phyloP scores from a whole-genome alignment of 2,329 filamentous ascomycete genomes.

The Neoascochyta sp. region DNA sequence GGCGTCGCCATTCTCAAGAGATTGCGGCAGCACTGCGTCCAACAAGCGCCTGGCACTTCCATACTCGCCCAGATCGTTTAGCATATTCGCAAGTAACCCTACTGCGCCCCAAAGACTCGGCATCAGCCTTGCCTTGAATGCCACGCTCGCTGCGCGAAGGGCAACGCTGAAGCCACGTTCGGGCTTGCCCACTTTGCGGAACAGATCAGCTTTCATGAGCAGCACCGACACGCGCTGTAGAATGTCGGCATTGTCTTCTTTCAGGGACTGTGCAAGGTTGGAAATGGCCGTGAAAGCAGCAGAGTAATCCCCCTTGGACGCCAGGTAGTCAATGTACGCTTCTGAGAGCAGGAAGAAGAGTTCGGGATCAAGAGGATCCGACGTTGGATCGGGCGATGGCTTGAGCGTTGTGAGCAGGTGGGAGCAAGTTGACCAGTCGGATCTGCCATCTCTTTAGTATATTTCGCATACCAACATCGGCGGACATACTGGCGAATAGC shows the following conservation, averaged over 20 bases:
- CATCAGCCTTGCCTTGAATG: slow-evolving; percentile 66
- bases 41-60: slow-evolving; percentile 62
- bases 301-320: slow-evolving; percentile 51
- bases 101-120: slow-evolving; percentile 70
- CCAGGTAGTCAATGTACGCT: slow-evolving; percentile 57
- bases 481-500: slow-evolving; percentile 53
- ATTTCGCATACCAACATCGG: too few relatives aligned
- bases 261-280: slow-evolving; percentile 48
- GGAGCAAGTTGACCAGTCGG: slow-evolving; percentile 55
- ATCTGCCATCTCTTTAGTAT: too few relatives aligned
- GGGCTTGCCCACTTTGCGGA: slow-evolving; percentile 64
- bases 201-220: slow-evolving; percentile 67
- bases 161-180: slow-evolving; percentile 74
- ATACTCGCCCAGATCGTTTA: slow-evolving; percentile 69
- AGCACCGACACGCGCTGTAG: slow-evolving; percentile 68
- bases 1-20: slow-evolving; percentile 64
- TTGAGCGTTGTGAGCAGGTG: slow-evolving; percentile 57
- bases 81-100: slow-evolving; percentile 62
- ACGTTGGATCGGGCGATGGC: slow-evolving; percentile 37
- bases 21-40: slow-evolving; percentile 66
- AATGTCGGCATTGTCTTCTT: slow-evolving; percentile 59
- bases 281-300: slow-evolving; percentile 55
- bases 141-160: slow-evolving; percentile 69
- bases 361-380: slow-evolving; percentile 54
- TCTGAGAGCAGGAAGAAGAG: slow-evolving; percentile 57